Evolutionary conservation across 2,329 filamentous ascomycete species (phyloP).

Genomic region (Coniochaeta sp.): DNA sequence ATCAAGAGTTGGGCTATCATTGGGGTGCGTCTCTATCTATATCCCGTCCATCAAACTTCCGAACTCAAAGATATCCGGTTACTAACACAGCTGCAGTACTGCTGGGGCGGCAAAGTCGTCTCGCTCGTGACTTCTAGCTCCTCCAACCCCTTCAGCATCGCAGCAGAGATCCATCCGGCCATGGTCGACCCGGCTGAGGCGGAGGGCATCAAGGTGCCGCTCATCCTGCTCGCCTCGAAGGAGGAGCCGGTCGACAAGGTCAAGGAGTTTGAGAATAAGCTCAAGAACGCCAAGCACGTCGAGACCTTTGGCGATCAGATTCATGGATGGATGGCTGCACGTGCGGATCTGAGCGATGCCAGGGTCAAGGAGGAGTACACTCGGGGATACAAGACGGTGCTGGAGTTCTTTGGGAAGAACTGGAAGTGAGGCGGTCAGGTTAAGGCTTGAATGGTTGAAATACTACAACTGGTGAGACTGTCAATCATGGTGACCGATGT

Average conservation of each 20-base stretch:
- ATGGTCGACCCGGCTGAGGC: conserved; percentile 60
- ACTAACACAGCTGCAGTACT: conserved; percentile 30
- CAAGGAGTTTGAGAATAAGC: conserved; percentile 45
- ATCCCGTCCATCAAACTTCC: not conserved
- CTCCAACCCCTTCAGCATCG: conserved; percentile 44
- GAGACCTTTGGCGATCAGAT: conserved; percentile 61
- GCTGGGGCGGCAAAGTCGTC: conserved; percentile 66
- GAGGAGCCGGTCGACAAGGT: conserved; percentile 53
- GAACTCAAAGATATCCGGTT: no score
- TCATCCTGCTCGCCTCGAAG: conserved; percentile 56
- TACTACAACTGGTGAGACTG: no score
- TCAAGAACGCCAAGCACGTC: conserved; percentile 49
- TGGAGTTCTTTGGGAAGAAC: conserved; percentile 51
- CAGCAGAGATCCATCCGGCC: conserved; percentile 48
- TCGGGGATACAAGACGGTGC: conserved; percentile 51
- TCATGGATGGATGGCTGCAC: conserved; percentile 69
- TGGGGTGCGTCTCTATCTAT: conserved; percentile 38
- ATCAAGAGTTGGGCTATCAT: conserved; percentile 54
- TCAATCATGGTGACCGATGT: no score
- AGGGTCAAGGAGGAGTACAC: conserved; percentile 54
- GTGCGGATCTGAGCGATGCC: conserved; percentile 48
- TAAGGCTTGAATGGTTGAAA: not conserved
- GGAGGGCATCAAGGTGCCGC: conserved; percentile 49
- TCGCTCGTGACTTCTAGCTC: conserved; percentile 40
- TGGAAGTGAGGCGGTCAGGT: conserved; percentile 13